phyloP scores from a whole-genome alignment of 306 rosid species.

The Benincasa hispida region DNA sequence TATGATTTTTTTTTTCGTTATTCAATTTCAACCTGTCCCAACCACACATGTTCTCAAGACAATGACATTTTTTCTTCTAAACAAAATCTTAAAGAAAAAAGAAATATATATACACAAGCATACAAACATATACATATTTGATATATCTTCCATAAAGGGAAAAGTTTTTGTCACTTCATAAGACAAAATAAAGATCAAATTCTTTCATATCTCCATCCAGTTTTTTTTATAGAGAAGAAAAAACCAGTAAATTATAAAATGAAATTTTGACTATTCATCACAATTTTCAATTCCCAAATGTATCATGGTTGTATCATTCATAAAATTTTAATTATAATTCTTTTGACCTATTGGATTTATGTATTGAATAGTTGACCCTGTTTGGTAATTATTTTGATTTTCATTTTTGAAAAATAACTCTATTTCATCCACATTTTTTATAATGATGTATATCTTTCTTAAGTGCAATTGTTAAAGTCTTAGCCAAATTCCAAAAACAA shows the following conservation, averaged over 20 bases:
- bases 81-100: not conserved
- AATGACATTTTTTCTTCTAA: not conserved
- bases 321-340: no score
- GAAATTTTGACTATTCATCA: not conserved
- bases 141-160: not conserved
- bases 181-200: not conserved
- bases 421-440: no score
- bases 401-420: no score
- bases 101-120: not conserved
- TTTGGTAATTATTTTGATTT: no score
- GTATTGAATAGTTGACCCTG: no score
- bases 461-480: no score
- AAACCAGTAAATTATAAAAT: not conserved
- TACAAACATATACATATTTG: no score
- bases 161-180: not conserved
- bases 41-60: not conserved
- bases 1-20: not conserved
- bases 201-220: not conserved
- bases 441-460: no score
- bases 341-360: no score
- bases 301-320: not conserved
- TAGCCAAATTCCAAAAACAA: no score
- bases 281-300: not conserved
- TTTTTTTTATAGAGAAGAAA: not conserved
- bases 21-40: not conserved